These are phyloP conservation scores for Talaromyces piceae DNA, from an alignment of 2,329 filamentous ascomycete species.

Conservation along the genomic window DNA sequence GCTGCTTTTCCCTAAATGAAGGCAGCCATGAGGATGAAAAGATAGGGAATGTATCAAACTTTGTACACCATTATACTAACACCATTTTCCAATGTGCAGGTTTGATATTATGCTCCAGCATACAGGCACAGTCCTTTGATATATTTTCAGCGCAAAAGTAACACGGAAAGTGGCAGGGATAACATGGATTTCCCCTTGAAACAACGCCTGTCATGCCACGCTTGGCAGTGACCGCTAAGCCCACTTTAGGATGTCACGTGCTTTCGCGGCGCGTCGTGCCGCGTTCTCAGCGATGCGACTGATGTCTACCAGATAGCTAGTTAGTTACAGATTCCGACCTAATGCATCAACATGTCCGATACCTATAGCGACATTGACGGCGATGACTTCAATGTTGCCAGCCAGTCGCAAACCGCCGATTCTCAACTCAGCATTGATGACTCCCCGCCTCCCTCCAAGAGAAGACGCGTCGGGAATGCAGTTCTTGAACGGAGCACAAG, in stretches of 20 bases:
- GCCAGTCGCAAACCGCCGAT: slow-evolving; percentile 11
- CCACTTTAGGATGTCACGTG: slow-evolving; percentile 3
- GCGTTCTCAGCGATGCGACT: not conserved
- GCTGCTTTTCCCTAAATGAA: too few relatives aligned
- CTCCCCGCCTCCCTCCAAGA: slow-evolving; percentile 25
- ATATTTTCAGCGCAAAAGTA: too few relatives aligned
- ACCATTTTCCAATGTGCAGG: too few relatives aligned
- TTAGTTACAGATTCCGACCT: slow-evolving; percentile 2
- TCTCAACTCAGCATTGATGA: slow-evolving; percentile 4
- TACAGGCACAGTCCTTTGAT: too few relatives aligned
- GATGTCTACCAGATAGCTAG: too few relatives aligned
- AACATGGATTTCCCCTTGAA: too few relatives aligned
- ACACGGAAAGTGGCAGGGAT: too few relatives aligned
- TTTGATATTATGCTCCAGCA: too few relatives aligned
- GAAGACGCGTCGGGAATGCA: slow-evolving; percentile 19
- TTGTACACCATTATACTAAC: too few relatives aligned
- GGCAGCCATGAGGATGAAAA: too few relatives aligned
- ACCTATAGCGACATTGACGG: slow-evolving; percentile 21
- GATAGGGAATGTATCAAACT: too few relatives aligned
- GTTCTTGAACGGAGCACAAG: not conserved
- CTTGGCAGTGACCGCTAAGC: not conserved
- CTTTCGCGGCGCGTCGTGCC: slow-evolving; percentile 6
- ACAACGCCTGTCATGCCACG: too few relatives aligned
- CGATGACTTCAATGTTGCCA: slow-evolving; percentile 19
- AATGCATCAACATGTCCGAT: slow-evolving; percentile 11